These are phyloP conservation scores for Fusarium stilboides DNA, from an alignment of 2,329 filamentous ascomycete genomes.

Conservation along the genomic window DNA sequence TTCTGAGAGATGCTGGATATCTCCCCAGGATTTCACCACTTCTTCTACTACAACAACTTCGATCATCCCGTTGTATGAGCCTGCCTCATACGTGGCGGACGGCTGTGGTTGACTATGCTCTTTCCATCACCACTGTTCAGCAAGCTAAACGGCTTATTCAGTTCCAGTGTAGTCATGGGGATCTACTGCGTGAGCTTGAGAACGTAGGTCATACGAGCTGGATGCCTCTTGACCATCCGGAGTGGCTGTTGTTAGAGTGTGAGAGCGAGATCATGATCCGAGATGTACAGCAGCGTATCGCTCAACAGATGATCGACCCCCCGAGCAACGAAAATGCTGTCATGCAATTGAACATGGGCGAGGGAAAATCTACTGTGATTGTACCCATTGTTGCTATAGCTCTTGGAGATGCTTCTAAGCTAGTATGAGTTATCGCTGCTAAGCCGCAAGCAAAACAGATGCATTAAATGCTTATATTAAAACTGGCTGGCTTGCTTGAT, in stretches of 20 bases:
- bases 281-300: conserved; percentile 70
- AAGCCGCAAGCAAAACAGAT: conserved; percentile 75
- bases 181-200: conserved; percentile 59
- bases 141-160: conserved; percentile 59
- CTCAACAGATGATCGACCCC: conserved; percentile 67
- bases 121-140: conserved; percentile 59
- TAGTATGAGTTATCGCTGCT: conserved; percentile 73
- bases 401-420: conserved; percentile 64
- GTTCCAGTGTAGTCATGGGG: conserved; percentile 42
- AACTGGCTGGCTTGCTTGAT: conserved; percentile 69
- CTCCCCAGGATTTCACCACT: conserved; percentile 52
- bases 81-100: conserved; percentile 55
- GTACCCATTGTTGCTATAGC: conserved; percentile 72
- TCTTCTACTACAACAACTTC: conserved; percentile 56
- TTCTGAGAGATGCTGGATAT: conserved; percentile 4
- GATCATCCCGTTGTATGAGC: conserved; percentile 43
- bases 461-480: conserved; percentile 53
- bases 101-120: conserved; percentile 58
- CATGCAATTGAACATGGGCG: conserved; percentile 80
- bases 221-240: conserved; percentile 66
- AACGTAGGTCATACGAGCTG: conserved; percentile 72
- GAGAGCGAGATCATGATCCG: conserved; percentile 76
- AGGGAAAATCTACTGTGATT: conserved; percentile 80
- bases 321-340: conserved; percentile 62
- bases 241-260: conserved; percentile 75